Conservation (phyloP, 1,139 yeast genomes). For the Yarrowia galli region DNA sequence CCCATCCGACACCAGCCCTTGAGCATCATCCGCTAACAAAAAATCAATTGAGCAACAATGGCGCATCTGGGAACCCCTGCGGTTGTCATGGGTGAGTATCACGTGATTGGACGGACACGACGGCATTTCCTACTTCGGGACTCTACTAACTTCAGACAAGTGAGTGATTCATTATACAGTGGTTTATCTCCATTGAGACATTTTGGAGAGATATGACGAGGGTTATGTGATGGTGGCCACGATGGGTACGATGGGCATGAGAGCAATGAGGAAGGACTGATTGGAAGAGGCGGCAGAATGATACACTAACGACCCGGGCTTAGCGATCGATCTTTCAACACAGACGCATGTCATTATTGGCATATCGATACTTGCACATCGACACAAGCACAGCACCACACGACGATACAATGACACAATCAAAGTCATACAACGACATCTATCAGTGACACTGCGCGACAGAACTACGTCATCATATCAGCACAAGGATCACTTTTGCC, state of each 20-base stretch:
- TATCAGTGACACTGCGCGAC: too few relatives aligned
- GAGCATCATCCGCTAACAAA: constrained; percentile 15
- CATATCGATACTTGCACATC: background rate
- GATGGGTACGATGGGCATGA: background rate
- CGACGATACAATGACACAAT: background rate
- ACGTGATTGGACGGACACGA: background rate
- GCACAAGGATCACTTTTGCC: too few relatives aligned
- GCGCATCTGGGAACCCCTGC: constrained; percentile 64
- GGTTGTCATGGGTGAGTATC: constrained; percentile 82
- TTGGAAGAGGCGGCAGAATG: background rate
- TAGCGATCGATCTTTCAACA: background rate
- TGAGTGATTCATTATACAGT: constrained; percentile 40
- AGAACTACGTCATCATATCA: background rate
- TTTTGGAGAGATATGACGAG: background rate
- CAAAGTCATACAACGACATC: background rate
- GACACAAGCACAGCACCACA: background rate
- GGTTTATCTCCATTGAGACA: constrained; percentile 21
- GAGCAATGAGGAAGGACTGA: background rate
- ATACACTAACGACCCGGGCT: background rate
- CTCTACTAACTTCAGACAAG: constrained; percentile 43
- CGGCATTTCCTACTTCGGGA: background rate
- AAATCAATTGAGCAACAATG: constrained; percentile 42
- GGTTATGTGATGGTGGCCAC: background rate
- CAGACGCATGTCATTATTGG: background rate
- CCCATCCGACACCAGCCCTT: constrained; percentile 21